Base-by-base conservation (phyloP, 129 eudicot genomes). In the Helichrysum umbraculigerum region DNA sequence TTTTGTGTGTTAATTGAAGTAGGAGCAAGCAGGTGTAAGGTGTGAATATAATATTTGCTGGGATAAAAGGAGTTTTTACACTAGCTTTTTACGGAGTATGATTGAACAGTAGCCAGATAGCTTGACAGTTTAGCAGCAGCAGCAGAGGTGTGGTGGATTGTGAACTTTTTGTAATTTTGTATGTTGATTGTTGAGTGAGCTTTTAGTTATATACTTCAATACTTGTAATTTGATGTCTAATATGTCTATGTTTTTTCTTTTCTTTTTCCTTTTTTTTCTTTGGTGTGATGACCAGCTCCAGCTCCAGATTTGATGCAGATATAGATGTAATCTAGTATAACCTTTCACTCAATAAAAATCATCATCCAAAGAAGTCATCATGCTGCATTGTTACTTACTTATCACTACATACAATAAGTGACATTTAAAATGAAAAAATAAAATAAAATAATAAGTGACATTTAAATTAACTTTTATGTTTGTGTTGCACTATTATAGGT, bases 1-100 rank as follows among this genome's bases (percentile, higher is more conserved):
- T 33, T 44, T 63, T 25, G 65, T 51, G 80, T 67, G 73, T 72
- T 72, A 63, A 58, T 66, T 79, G 81, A 64, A 65, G 72, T 65
- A 70, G 79, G 74, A 56, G 81, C 72, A 33, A 25, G 75, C 77
- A 16, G 35, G 21, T 30, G 69, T 17, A 85, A 75, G 83, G 22
- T 80, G 83, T 80, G 79, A 80, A 80, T 80, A 80, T 80, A 65
- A 25, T 25, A 25, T 25, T 25, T 80, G 83, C 74, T 74, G 74
- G 59, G 83, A 22, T 25, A 22, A 64, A 5, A 16, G 37, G 39
- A 30, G 42, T 29, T 54, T 72, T 78, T 73, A 79, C 78, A 79
- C 79, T 79, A 79, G 83, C 1, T 73, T 79, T 50, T 78, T 77
- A 0, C n/a, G n/a, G n/a, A n/a, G n/a, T 25, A 63, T 72, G 74